Base-by-base conservation (phyloP, 495 filamentous ascomycete species). In the Podospora appendiculata region DNA sequence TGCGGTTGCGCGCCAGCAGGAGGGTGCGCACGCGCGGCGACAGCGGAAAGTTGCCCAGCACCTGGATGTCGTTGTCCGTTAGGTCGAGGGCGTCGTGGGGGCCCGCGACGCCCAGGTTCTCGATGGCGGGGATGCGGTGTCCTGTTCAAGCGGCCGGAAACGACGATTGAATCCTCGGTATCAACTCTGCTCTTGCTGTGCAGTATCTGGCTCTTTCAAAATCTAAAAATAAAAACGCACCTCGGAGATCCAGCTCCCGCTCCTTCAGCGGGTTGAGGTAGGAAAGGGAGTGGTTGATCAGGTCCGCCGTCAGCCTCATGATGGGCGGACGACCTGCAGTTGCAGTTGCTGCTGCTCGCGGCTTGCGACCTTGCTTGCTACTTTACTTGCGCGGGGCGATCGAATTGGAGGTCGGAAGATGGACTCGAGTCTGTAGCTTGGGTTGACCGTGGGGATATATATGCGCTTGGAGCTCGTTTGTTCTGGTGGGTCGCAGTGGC, bases 221-320 rank as follows among this genome's bases (percentile, higher is more conserved):
- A 14, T n/a, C n/a, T 44, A 14, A 44, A 41, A 1, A 43, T 64
- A 53, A 52, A 59, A 72, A 91, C 90, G 86, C 84, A 99, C 94
- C 94, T 97, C 94, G 84, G 60, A 99, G 90, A 79, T 96, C 90
- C 64, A 99, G 81, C 80, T 99, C 94, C 64, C 94, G 89, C 77
- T 99, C 93, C 70, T 89, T 91, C 73, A 97, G 79, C 56, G 92
- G 89, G 76, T 97, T 97, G 64, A 96, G 87, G 82, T 95, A 99
- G 68, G 89, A 95, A 53, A 92, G 86, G 54, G 92, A 92, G 71
- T 79, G 82, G 68, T 86, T 79, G 65, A 97, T 90, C 62, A 96
- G 86, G 67, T 97, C 93, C 58, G 88, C 84, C 51, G 90, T 96
- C 71, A 98, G 80, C 78, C 93, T 86, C 93, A 97, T 96, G 46